Evolutionary conservation across 805 yeast genomes (phyloP).

Genomic region (Candida vartiovaarae): DNA sequence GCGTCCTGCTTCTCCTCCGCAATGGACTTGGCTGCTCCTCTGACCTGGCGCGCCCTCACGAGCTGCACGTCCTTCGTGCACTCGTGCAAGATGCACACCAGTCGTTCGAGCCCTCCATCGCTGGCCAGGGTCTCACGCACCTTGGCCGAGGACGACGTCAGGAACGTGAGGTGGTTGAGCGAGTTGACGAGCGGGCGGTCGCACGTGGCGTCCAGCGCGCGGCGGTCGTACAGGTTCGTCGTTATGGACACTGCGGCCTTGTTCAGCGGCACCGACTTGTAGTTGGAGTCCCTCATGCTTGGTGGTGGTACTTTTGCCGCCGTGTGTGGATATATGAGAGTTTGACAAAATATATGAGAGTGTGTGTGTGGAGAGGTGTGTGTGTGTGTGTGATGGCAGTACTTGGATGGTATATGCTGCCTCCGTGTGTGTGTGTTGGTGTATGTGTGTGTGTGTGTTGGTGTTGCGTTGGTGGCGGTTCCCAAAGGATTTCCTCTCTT

Average conservation of each 20-base stretch:
- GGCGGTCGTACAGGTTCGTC: constrained; percentile 79
- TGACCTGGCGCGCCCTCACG: constrained; percentile 1
- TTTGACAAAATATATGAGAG: not conserved
- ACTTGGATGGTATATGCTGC: not conserved
- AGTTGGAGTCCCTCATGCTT: constrained; percentile 83
- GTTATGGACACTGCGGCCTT: constrained; percentile 91
- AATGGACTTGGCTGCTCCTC: constrained; percentile 17
- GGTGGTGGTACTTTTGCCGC: not conserved
- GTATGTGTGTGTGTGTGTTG: too few species aligned
- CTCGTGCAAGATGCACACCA: constrained; percentile 78
- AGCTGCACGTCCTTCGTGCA: constrained; percentile 32
- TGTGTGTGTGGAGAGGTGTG: not conserved
- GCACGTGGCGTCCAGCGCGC: constrained; percentile 87
- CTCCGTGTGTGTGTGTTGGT: not conserved
- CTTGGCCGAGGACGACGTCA: constrained; percentile 78
- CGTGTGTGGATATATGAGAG: not conserved
- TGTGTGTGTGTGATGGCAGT: not conserved
- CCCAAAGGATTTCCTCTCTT: not conserved
- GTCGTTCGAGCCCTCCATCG: constrained; percentile 90
- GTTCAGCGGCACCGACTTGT: constrained; percentile 69
- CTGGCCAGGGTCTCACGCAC: constrained; percentile 83
- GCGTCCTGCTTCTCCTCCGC: constrained; percentile 32
- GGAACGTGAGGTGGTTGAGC: constrained; percentile 79
- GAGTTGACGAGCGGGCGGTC: constrained; percentile 90
- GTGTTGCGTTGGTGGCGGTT: not conserved